phyloP scores from a whole-genome alignment of 495 filamentous ascomycete genomes.

The Penicillium bialowiezense region DNA sequence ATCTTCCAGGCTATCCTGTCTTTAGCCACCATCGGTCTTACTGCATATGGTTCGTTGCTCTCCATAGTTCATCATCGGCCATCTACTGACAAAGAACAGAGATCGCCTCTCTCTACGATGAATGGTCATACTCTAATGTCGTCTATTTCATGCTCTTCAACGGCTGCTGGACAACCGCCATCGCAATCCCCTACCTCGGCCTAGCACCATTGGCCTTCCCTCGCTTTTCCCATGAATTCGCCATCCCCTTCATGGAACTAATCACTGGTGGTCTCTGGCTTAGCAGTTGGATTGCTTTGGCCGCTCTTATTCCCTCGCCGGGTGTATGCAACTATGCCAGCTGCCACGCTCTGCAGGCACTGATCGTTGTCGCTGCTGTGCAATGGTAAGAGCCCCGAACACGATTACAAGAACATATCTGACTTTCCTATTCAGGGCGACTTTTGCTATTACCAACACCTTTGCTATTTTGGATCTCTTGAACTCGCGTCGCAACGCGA shows the following conservation, averaged over 20 bases:
- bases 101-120: constrained; percentile 27
- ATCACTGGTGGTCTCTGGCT: constrained; percentile 50
- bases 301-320: constrained; percentile 51
- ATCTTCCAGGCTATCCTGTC: constrained; percentile 57
- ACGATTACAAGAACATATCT: neutral
- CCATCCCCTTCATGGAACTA: constrained; percentile 21
- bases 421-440: constrained; percentile 31
- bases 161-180: constrained; percentile 59
- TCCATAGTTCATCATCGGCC: neutral
- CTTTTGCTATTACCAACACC: constrained; percentile 37
- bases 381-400: constrained; percentile 38
- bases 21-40: constrained; percentile 62
- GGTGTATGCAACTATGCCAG: constrained; percentile 39
- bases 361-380: constrained; percentile 44
- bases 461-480: constrained; percentile 24
- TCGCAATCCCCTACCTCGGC: constrained; percentile 61
- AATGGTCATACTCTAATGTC: constrained; percentile 25
- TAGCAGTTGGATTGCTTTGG: constrained; percentile 66
- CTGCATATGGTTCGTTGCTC: constrained; percentile 56
- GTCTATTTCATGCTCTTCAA: constrained; percentile 67
- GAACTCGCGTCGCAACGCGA: constrained; percentile 7
- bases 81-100: constrained; percentile 9
- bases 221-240: constrained; percentile 49
- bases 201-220: constrained; percentile 55
- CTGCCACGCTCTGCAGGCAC: constrained; percentile 43